These are phyloP conservation scores for Colletotrichum ledebouriae DNA, from an alignment of 2,329 filamentous ascomycete species.

Conservation along the genomic window DNA sequence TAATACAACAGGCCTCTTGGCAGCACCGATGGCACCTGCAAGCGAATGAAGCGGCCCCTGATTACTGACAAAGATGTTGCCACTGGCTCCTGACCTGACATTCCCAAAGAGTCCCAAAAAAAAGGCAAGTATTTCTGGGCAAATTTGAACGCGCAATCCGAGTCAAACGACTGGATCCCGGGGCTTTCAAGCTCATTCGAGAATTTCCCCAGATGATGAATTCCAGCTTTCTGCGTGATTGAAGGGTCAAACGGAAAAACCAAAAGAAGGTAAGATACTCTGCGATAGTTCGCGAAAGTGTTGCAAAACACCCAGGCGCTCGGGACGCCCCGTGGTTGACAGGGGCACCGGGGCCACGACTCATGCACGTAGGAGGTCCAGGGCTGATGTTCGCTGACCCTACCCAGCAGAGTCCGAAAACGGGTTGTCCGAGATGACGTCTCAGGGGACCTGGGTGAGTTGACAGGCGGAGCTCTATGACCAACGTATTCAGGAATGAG, in stretches of 20 bases:
- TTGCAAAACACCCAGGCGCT: constrained; percentile 7
- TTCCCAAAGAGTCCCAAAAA: constrained; percentile 7
- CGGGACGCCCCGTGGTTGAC: constrained; percentile 13
- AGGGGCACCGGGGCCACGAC: constrained; percentile 19
- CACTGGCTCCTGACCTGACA: background rate
- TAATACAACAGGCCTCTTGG: constrained; percentile 15
- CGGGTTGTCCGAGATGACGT: constrained; percentile 25
- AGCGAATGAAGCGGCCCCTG: background rate
- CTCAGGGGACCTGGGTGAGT: background rate
- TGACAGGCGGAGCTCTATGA: background rate
- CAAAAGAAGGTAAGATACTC: too few relatives aligned
- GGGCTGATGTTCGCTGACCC: constrained; percentile 5
- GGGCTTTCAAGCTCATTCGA: background rate
- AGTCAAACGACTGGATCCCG: constrained; percentile 6
- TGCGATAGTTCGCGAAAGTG: background rate
- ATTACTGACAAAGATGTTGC: too few relatives aligned
- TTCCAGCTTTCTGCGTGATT: too few relatives aligned
- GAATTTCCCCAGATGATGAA: background rate
- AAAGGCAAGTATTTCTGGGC: constrained; percentile 11
- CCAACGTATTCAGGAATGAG: background rate
- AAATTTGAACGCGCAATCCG: constrained; percentile 22
- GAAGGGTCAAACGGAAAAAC: too few relatives aligned
- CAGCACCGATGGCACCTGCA: background rate
- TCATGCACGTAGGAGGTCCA: constrained; percentile 22
- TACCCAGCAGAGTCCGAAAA: constrained; percentile 13